Percentiles rank a stretch among this genome's conserved stretches.
Evolutionary conservation across 208 protist genomes (phyloP).

Genomic region (Plasmodiophora brassicae): DNA sequence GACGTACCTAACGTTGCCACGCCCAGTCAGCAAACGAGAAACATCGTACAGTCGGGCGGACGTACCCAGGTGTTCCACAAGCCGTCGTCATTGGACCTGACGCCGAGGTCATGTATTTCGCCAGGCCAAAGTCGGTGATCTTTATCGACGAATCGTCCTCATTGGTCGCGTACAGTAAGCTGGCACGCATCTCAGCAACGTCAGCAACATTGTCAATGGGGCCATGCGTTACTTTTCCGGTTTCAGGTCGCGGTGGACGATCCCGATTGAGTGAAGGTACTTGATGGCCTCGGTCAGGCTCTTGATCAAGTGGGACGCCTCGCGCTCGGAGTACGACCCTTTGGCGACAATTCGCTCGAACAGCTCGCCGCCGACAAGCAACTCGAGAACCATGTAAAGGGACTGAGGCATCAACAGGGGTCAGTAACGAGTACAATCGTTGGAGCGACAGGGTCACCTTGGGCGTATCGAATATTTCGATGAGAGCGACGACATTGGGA

Average conservation of each 20-base stretch:
- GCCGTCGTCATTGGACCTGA: conserved; percentile 42
- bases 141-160: conserved; percentile 43
- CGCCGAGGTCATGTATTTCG: conserved; percentile 32
- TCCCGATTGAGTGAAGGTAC: conserved; percentile 44
- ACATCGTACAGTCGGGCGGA: not conserved
- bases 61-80: conserved; percentile 50
- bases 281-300: conserved; percentile 37
- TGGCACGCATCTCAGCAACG: not conserved
- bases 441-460: not conserved
- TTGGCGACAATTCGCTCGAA: conserved; percentile 45
- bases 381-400: conserved; percentile 49
- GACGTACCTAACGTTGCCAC: conserved; percentile 41
- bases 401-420: not conserved
- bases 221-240: not conserved
- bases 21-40: not conserved
- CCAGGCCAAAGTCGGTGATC: conserved; percentile 54
- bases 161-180: conserved; percentile 40
- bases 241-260: conserved; percentile 58
- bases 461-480: conserved; percentile 45
- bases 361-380: conserved; percentile 50
- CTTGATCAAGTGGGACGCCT: conserved; percentile 34
- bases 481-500: conserved; percentile 30
- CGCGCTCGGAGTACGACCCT: conserved; percentile 41
- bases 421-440: too few species aligned
- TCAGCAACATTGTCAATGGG: not conserved